A percentile compares a stretch with the other conserved stretches of the same genome.
These are phyloP conservation scores for Clathrospora elynae DNA, from an alignment of 2,329 filamentous ascomycete species.

Conservation along the genomic window DNA sequence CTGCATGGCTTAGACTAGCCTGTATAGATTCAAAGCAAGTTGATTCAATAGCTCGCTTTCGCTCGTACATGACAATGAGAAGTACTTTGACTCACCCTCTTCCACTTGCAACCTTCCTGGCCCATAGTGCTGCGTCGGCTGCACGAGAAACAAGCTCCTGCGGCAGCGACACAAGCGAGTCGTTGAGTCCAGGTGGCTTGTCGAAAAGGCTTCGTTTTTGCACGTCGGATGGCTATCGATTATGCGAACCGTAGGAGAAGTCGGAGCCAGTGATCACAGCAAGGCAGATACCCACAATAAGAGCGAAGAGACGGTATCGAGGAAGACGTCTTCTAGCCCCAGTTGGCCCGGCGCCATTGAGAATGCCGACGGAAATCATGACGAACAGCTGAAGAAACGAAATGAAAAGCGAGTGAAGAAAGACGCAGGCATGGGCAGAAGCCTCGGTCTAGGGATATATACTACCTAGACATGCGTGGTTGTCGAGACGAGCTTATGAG, in stretches of 20 bases:
- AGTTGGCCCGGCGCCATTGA: conserved; percentile 8
- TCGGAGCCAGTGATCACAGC: conserved; percentile 9
- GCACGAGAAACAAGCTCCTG: conserved; percentile 5
- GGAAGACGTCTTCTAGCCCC: conserved; percentile 7
- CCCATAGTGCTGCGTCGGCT: conserved; percentile 8
- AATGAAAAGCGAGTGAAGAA: conserved; percentile 10
- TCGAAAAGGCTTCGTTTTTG: conserved; percentile 7
- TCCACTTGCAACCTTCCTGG: conserved; percentile 8
- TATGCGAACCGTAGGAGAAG: conserved; percentile 7
- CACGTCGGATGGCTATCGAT: conserved; percentile 4
- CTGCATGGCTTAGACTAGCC: conserved; percentile 10
- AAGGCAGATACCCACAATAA: conserved; percentile 12
- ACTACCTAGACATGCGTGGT: conserved; percentile 6
- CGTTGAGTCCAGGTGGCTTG: conserved; percentile 6
- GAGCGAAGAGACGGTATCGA: conserved; percentile 12
- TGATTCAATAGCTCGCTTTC: conserved; percentile 7
- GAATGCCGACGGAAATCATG: conserved; percentile 7
- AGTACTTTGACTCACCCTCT: conserved; percentile 11
- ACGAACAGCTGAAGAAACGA: conserved; percentile 9
- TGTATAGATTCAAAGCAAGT: conserved; percentile 9
- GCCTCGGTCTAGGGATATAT: too few species aligned
- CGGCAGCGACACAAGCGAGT: conserved; percentile 9
- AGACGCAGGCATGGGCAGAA: conserved; percentile 6
- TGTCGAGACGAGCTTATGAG: conserved; percentile 8
- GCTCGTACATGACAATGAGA: conserved; percentile 7